A percentile compares a stretch with the other conserved stretches of the same genome.
Conservation (phyloP, 2,329 filamentous ascomycete species). For the Nemania serpens region DNA sequence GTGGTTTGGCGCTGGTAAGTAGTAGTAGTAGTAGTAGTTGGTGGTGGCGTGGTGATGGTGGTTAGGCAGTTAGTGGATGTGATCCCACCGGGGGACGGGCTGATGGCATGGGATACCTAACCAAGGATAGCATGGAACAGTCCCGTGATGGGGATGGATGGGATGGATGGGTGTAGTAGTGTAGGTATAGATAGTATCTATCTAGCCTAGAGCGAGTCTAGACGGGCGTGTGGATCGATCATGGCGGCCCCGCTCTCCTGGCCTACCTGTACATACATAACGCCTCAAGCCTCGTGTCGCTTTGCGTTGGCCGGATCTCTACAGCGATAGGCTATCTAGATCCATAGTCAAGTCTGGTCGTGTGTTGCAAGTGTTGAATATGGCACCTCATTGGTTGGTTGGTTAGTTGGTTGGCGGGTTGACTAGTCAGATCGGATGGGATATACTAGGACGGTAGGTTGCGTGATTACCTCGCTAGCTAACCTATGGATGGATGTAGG, state of each 20-base stretch:
- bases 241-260: constrained; percentile 24
- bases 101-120: neutral
- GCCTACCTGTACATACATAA: neutral
- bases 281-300: constrained; percentile 5
- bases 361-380: no score
- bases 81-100: neutral
- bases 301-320: neutral
- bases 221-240: constrained; percentile 19
- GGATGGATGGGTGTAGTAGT: neutral
- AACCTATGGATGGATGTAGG: neutral
- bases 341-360: no score
- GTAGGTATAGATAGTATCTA: neutral
- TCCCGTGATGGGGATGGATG: neutral
- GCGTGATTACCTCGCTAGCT: no score
- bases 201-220: neutral
- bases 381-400: no score
- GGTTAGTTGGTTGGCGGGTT: neutral
- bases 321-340: neutral
- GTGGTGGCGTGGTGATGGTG: neutral
- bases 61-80: neutral
- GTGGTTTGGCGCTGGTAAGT: neutral
- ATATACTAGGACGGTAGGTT: no score
- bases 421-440: no score
- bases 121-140: neutral
- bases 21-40: neutral